Evolutionary conservation across 257 asterid species (phyloP).

Genomic region (Nicotiana benthamiana): DNA sequence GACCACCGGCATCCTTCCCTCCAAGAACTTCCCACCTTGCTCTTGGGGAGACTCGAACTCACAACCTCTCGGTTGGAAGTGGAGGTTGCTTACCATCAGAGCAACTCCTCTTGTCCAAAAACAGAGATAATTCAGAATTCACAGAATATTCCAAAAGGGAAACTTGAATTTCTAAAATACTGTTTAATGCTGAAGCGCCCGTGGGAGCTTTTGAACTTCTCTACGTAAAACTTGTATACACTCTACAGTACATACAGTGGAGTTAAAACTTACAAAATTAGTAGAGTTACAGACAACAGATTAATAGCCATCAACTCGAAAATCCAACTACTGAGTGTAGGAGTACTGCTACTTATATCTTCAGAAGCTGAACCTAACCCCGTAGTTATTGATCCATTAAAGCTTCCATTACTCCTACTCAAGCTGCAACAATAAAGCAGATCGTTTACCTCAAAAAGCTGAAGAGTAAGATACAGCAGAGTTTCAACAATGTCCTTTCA

Average conservation of each 20-base stretch:
- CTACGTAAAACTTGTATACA: neutral
- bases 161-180: neutral
- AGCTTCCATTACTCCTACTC: constrained; percentile 23
- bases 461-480: neutral
- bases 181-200: neutral
- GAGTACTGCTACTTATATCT: constrained; percentile 27
- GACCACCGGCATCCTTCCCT: too few relatives aligned
- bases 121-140: neutral
- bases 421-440: constrained; percentile 5
- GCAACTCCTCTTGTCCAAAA: too few relatives aligned
- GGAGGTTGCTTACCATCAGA: too few relatives aligned
- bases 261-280: constrained; percentile 4
- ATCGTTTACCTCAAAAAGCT: neutral
- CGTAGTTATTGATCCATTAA: constrained; percentile 25
- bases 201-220: neutral
- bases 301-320: constrained; percentile 8
- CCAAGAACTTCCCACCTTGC: too few relatives aligned
- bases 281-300: constrained; percentile 14
- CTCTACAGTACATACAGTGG: neutral
- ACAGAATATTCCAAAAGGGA: neutral
- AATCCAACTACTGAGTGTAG: constrained; percentile 6
- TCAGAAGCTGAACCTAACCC: constrained; percentile 17
- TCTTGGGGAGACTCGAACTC: too few relatives aligned
- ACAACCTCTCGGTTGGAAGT: too few relatives aligned
- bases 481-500: neutral